Percentiles rank a stretch among this genome's conserved stretches.
Evolutionary conservation across 2,329 filamentous ascomycete genomes (phyloP).

Genomic region (Calonectria pseudoturangicola): DNA sequence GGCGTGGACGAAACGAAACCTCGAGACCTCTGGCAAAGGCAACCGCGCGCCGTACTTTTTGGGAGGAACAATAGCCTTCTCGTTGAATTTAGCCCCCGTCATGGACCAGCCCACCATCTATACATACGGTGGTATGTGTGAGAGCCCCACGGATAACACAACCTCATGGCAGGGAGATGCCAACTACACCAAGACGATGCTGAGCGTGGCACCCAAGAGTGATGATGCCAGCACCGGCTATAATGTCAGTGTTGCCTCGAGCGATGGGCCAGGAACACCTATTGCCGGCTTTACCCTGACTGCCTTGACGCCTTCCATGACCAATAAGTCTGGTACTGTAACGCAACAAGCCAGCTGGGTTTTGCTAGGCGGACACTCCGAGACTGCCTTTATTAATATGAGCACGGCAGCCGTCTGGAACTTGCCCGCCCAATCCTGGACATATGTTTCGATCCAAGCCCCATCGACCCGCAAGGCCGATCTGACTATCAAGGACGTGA

Average conservation of each 20-base stretch:
- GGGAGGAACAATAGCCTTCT: constrained; percentile 79
- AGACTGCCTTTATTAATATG: constrained; percentile 93
- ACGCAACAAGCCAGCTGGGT: constrained; percentile 87
- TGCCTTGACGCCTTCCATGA: constrained; percentile 80
- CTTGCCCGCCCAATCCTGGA: constrained; percentile 90
- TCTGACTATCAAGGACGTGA: constrained; percentile 67
- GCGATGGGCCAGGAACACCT: constrained; percentile 79
- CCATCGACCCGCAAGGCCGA: constrained; percentile 69
- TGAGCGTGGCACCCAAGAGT: constrained; percentile 74
- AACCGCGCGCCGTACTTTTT: constrained; percentile 68
- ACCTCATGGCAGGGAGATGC: constrained; percentile 79
- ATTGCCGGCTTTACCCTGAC: constrained; percentile 94
- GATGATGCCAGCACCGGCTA: constrained; percentile 57
- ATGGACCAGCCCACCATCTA: constrained; percentile 77
- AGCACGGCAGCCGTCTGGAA: constrained; percentile 91
- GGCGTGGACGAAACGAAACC: constrained; percentile 51
- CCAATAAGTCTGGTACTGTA: constrained; percentile 78
- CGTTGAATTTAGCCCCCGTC: constrained; percentile 72
- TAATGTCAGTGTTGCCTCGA: constrained; percentile 62
- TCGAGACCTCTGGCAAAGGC: constrained; percentile 47
- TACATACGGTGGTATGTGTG: constrained; percentile 94
- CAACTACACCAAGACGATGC: constrained; percentile 88
- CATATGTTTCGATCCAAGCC: constrained; percentile 81
- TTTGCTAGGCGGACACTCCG: constrained; percentile 89
- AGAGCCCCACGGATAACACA: constrained; percentile 63